phyloP scores from a whole-genome alignment of 345 rosid genomes.

The Salix arbutifolia region DNA sequence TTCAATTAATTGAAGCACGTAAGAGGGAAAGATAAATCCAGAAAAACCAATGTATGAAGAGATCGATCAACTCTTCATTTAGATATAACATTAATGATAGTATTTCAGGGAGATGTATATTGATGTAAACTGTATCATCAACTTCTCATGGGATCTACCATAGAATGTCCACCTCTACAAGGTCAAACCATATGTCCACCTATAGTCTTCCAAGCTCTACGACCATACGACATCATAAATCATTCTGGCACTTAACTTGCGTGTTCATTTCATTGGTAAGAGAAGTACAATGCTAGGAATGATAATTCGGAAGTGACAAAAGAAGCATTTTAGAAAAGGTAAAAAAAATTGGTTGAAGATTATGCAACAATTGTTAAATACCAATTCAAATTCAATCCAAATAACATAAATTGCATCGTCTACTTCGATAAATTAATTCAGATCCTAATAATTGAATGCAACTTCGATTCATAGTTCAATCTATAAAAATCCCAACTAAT shows the following conservation, averaged over 20 bases:
- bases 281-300: neutral
- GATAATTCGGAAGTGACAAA: neutral
- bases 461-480: neutral
- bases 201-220: neutral
- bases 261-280: neutral
- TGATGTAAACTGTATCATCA: neutral
- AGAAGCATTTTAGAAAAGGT: neutral
- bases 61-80: neutral
- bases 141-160: neutral
- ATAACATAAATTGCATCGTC: neutral
- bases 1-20: neutral
- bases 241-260: neutral
- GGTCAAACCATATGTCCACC: neutral
- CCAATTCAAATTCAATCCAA: neutral
- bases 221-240: neutral
- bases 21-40: neutral
- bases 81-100: neutral
- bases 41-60: neutral
- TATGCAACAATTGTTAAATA: neutral
- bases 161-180: neutral
- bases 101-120: neutral
- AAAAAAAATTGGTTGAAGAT: neutral
- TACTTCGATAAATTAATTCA: neutral
- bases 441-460: neutral
- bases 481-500: neutral